Conservation (phyloP, 208 protist species). For the Spongospora subterranea region DNA sequence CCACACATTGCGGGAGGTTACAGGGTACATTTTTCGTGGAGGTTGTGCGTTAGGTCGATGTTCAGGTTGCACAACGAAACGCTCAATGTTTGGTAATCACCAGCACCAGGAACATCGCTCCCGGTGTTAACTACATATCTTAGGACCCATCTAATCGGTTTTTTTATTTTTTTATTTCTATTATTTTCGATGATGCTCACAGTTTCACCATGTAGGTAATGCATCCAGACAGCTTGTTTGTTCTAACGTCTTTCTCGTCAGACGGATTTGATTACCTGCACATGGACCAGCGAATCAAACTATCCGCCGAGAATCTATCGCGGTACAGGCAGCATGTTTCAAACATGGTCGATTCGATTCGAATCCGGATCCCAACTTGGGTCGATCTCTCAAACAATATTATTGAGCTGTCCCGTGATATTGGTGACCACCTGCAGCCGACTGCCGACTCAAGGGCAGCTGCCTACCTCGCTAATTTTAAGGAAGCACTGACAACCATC, state of each 20-base stretch:
- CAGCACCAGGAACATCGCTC: background rate
- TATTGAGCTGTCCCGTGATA: background rate
- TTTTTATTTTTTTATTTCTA: conserved; percentile 29
- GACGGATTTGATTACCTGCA: conserved; percentile 49
- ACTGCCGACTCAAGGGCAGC: background rate
- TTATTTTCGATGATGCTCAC: conserved; percentile 15
- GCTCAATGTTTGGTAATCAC: background rate
- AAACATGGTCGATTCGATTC: conserved; percentile 51
- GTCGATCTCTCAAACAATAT: background rate
- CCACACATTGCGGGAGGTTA: background rate
- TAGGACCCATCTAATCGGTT: conserved; percentile 41
- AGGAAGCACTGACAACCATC: conserved; percentile 37
- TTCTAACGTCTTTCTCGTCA: background rate
- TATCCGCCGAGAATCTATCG: background rate
- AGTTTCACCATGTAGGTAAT: conserved; percentile 18
- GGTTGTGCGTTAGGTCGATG: background rate
- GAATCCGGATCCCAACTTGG: conserved; percentile 2
- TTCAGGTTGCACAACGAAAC: conserved; percentile 48
- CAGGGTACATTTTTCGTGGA: conserved; percentile 49
- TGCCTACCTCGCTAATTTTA: background rate
- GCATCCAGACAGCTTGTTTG: background rate
- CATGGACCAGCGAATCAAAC: background rate
- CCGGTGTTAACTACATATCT: background rate
- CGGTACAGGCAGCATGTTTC: conserved; percentile 15
- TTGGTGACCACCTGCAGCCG: background rate